These are phyloP conservation scores for Mycena galopus DNA, from an alignment of 768 basidiomycete species.

Conservation along the genomic window DNA sequence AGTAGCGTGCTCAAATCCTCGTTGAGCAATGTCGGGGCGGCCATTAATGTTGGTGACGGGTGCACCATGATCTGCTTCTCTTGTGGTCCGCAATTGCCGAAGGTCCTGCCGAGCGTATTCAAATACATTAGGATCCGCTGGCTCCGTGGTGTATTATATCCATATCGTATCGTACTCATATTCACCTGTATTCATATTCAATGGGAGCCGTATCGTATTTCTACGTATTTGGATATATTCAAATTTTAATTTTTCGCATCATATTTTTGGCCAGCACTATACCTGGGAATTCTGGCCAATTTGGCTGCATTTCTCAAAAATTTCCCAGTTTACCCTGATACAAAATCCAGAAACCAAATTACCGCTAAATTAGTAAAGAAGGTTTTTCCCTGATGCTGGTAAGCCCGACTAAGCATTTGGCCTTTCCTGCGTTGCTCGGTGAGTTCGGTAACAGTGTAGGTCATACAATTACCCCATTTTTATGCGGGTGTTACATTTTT, in stretches of 20 bases:
- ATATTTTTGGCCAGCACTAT: too few species aligned
- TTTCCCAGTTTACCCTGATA: not conserved
- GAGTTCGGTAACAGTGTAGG: too few species aligned
- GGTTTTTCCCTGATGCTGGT: too few species aligned
- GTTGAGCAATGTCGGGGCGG: too few species aligned
- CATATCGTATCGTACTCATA: conserved; percentile 12
- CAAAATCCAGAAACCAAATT: too few species aligned
- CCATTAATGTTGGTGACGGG: not conserved
- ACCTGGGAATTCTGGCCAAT: not conserved
- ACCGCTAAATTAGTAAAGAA: too few species aligned
- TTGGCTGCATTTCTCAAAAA: not conserved
- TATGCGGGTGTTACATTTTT: too few species aligned
- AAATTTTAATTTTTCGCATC: not conserved
- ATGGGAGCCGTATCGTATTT: not conserved
- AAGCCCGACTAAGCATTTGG: too few species aligned
- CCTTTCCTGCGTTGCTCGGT: too few species aligned
- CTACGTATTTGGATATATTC: not conserved
- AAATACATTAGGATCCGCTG: conserved; percentile 1
- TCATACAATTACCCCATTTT: too few species aligned
- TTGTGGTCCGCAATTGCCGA: too few species aligned
- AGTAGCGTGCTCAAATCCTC: not conserved
- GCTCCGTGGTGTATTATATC: not conserved
- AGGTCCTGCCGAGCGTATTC: too few species aligned
- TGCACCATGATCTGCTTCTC: not conserved
- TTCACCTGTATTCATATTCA: conserved; percentile 5